Conservation (phyloP, 1,284 basidiomycete species). For the Ustilago loliicola region DNA sequence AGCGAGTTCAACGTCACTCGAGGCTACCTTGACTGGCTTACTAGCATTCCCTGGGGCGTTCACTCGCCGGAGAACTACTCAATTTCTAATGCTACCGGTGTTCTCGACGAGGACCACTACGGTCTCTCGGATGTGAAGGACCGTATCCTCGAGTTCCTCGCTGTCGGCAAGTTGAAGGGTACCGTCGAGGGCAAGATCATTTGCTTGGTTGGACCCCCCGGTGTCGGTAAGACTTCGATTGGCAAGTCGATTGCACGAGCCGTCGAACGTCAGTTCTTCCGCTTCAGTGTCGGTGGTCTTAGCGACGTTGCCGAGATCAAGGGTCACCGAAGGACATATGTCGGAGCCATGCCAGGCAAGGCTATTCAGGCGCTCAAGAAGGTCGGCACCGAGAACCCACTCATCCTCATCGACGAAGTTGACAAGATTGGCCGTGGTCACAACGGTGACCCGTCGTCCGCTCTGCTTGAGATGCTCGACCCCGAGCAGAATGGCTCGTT, state of each 20-base stretch:
- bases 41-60: slow-evolving; percentile 94
- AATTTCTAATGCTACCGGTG: slow-evolving; percentile 84
- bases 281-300: slow-evolving; percentile 95
- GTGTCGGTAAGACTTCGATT: slow-evolving; percentile 91
- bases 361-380: slow-evolving; percentile 97
- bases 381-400: slow-evolving; percentile 95
- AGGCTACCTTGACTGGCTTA: slow-evolving; percentile 73
- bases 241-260: slow-evolving; percentile 92
- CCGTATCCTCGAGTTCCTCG: slow-evolving; percentile 96
- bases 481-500: slow-evolving; percentile 97
- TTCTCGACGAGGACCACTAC: slow-evolving; percentile 96
- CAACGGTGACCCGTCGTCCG: slow-evolving; percentile 95
- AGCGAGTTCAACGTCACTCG: slow-evolving; percentile 87
- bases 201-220: slow-evolving; percentile 94
- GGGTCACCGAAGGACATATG: slow-evolving; percentile 95
- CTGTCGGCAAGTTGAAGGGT: slow-evolving; percentile 94
- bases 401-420: slow-evolving; percentile 93
- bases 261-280: slow-evolving; percentile 87
- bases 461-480: slow-evolving; percentile 95
- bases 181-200: slow-evolving; percentile 99
- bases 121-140: slow-evolving; percentile 94
- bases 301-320: slow-evolving; percentile 99
- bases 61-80: slow-evolving; percentile 95
- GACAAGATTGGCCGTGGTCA: slow-evolving; percentile 96
- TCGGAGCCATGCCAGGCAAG: slow-evolving; percentile 91